Conservation (phyloP, 495 filamentous ascomycete species). For the Lophiostoma macrostomum region DNA sequence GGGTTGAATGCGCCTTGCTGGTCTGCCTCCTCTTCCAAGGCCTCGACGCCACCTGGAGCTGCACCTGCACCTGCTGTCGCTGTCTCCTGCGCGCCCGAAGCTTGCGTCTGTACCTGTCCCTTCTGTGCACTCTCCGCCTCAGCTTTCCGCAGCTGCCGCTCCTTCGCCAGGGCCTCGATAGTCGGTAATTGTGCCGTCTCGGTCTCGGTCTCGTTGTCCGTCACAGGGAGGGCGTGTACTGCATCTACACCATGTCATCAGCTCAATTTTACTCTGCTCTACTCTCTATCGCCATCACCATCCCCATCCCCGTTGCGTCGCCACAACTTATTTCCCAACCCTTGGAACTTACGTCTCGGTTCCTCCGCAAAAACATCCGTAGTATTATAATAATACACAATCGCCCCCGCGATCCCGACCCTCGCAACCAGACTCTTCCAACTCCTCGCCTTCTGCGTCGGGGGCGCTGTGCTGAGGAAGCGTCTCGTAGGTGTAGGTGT, state of each 20-base stretch:
- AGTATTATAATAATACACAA: constrained; percentile 93
- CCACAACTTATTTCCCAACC: not conserved
- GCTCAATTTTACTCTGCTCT: too few species aligned
- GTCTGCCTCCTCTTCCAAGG: constrained; percentile 73
- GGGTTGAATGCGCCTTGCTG: constrained; percentile 93
- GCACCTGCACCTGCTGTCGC: constrained; percentile 20
- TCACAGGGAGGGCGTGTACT: constrained; percentile 31
- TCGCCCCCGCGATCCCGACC: constrained; percentile 71
- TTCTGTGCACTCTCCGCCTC: not conserved
- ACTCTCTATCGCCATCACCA: too few species aligned
- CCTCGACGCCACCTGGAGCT: constrained; percentile 41
- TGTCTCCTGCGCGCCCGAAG: constrained; percentile 14
- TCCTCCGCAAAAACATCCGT: constrained; percentile 82
- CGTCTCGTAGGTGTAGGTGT: constrained; percentile 45
- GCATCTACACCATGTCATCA: constrained; percentile 12
- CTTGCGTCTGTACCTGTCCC: constrained; percentile 13
- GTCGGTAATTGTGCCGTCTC: constrained; percentile 38
- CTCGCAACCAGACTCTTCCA: constrained; percentile 76
- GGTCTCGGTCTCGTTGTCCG: constrained; percentile 34
- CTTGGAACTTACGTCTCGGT: constrained; percentile 59
- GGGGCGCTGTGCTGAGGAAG: constrained; percentile 68
- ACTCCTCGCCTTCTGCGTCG: constrained; percentile 62
- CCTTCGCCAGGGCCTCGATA: constrained; percentile 36
- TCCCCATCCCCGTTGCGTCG: too few species aligned
- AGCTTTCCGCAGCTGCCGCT: constrained; percentile 32